A percentile compares a stretch with the other conserved stretches of the same genome.
phyloP scores from a whole-genome alignment of 1,284 basidiomycete species.

The Caloboletus firmus region DNA sequence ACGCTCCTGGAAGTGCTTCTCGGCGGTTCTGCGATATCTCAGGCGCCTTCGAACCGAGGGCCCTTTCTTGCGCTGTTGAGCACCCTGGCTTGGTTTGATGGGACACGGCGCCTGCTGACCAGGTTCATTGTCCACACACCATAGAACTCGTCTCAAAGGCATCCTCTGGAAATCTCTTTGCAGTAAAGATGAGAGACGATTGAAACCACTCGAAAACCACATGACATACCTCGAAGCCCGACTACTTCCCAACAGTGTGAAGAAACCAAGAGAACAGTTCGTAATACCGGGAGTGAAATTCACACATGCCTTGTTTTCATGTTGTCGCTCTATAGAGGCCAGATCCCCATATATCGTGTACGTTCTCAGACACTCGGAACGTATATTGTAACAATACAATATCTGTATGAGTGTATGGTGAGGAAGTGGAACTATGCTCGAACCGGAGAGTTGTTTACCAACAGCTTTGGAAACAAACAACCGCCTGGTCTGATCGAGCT shows the following conservation, averaged over 20 bases:
- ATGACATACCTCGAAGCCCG: background rate
- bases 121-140: background rate
- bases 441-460: constrained; percentile 14
- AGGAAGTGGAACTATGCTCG: background rate
- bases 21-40: background rate
- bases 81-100: background rate
- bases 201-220: no score
- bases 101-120: background rate
- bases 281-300: no score
- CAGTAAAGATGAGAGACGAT: background rate
- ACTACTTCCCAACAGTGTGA: background rate
- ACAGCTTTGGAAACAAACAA: constrained; percentile 27
- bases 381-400: no score
- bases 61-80: background rate
- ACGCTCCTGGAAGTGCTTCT: background rate
- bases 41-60: background rate
- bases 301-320: no score
- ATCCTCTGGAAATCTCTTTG: background rate
- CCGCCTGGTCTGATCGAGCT: constrained; percentile 9
- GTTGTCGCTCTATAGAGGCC: no score
- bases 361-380: no score
- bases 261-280: background rate
- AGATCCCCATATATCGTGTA: no score
- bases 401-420: no score
- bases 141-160: background rate